phyloP scores from a whole-genome alignment of 805 yeast genomes.

The Candida railenensis region DNA sequence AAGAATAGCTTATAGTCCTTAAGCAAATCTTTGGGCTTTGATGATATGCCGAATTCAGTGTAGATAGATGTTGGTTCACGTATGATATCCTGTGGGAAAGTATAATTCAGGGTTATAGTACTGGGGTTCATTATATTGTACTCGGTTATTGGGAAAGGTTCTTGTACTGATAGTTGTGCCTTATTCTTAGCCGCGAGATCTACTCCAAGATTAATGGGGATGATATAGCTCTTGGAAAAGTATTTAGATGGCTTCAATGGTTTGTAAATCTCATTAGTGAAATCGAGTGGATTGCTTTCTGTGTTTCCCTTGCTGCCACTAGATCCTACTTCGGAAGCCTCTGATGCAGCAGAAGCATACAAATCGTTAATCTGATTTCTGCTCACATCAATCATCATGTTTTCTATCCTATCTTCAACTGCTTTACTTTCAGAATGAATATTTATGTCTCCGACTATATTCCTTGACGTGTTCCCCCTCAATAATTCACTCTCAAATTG shows the following conservation, averaged over 20 bases:
- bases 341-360: no score
- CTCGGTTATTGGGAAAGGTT: constrained; percentile 1
- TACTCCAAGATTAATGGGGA: constrained; percentile 4
- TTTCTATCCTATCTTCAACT: constrained; percentile 4
- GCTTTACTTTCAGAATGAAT: constrained; percentile 9
- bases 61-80: constrained; percentile 5
- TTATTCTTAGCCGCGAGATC: constrained; percentile 8
- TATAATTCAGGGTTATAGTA: constrained; percentile 23
- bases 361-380: constrained; percentile 9
- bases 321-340: no score
- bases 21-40: constrained; percentile 12
- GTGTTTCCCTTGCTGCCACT: no score
- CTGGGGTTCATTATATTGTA: constrained; percentile 9
- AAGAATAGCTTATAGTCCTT: constrained; percentile 17
- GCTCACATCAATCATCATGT: constrained; percentile 3
- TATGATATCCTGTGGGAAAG: constrained; percentile 24
- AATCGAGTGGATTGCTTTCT: constrained; percentile 6
- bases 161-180: background rate
- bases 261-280: background rate
- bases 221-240: constrained; percentile 12
- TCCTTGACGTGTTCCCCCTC: constrained; percentile 42
- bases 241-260: background rate
- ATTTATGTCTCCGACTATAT: constrained; percentile 43
- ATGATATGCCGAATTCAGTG: constrained; percentile 25
- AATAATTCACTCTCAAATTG: constrained; percentile 44